These are phyloP conservation scores for Crithidia sp. DNA, from an alignment of 208 protist genomes.

Conservation along the genomic window DNA sequence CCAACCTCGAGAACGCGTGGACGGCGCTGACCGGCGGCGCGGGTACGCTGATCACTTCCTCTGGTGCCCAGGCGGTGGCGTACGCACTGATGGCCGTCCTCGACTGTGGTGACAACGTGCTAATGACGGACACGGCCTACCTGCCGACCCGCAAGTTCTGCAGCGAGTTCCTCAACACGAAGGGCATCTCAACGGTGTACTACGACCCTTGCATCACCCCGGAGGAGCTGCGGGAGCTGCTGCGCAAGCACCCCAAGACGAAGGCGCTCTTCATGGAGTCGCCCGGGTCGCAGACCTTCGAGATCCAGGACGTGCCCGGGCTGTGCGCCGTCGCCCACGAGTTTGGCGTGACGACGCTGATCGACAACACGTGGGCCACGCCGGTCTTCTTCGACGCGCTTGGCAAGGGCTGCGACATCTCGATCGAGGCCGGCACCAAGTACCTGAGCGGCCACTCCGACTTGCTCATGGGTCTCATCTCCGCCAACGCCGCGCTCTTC, in stretches of 20 bases:
- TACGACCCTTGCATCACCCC: constrained; percentile 39
- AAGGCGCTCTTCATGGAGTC: constrained; percentile 37
- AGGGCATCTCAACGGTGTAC: constrained; percentile 36
- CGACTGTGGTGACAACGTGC: constrained; percentile 32
- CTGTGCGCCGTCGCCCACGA: constrained; percentile 31
- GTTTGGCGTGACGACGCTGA: constrained; percentile 24
- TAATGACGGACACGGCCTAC: constrained; percentile 40
- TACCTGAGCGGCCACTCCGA: constrained; percentile 47
- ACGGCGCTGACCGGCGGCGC: constrained; percentile 35
- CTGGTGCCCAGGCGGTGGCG: constrained; percentile 36
- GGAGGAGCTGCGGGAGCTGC: constrained; percentile 36
- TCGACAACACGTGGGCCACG: constrained; percentile 44
- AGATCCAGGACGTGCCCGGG: constrained; percentile 37
- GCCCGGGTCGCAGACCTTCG: constrained; percentile 38
- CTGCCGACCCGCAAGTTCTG: constrained; percentile 39
- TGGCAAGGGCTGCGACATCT: constrained; percentile 43
- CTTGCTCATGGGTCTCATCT: constrained; percentile 39
- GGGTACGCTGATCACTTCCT: constrained; percentile 29
- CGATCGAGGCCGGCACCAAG: constrained; percentile 43
- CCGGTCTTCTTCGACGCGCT: constrained; percentile 43
- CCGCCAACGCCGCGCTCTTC: constrained; percentile 31
- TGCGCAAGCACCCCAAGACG: constrained; percentile 32
- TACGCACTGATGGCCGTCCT: constrained; percentile 32
- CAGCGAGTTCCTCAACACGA: constrained; percentile 22
- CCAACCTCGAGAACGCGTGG: constrained; percentile 34